These are phyloP conservation scores for Penicillium paxilli DNA, from an alignment of 495 filamentous ascomycete genomes.

Conservation along the genomic window DNA sequence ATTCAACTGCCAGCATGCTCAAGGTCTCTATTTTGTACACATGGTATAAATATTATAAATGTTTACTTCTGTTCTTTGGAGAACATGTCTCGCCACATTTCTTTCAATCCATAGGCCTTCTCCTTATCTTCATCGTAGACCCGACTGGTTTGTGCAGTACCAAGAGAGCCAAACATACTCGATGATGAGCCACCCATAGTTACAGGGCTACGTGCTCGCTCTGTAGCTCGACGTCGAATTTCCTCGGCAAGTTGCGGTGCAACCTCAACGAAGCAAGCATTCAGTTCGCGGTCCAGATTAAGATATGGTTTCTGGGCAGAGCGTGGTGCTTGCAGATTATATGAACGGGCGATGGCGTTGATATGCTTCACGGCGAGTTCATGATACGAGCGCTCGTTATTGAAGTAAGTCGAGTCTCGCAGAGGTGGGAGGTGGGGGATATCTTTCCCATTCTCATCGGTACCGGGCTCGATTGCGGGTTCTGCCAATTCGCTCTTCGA, in stretches of 20 bases:
- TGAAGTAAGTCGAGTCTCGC: slow-evolving; percentile 53
- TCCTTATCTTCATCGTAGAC: slow-evolving; percentile 72
- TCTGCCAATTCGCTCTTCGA: slow-evolving; percentile 6
- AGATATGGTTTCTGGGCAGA: slow-evolving; percentile 94
- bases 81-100: slow-evolving; percentile 87
- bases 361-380: slow-evolving; percentile 75
- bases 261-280: slow-evolving; percentile 78
- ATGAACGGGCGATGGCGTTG: slow-evolving; percentile 79
- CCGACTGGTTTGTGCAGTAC: slow-evolving; percentile 48
- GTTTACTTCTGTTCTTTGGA: slow-evolving; percentile 24
- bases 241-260: slow-evolving; percentile 71
- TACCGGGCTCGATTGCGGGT: slow-evolving; percentile 4
- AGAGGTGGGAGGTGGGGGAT: slow-evolving; percentile 42
- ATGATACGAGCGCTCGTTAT: slow-evolving; percentile 74
- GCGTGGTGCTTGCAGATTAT: slow-evolving; percentile 92
- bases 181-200: slow-evolving; percentile 15
- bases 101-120: slow-evolving; percentile 75
- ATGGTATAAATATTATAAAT: background rate
- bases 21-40: too few species aligned
- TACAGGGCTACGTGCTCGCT: slow-evolving; percentile 42
- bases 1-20: too few species aligned
- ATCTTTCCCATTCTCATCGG: slow-evolving; percentile 6
- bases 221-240: slow-evolving; percentile 67
- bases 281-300: slow-evolving; percentile 78
- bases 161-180: slow-evolving; percentile 54